These are phyloP conservation scores for Aureobasidium melanogenum DNA, from an alignment of 2,329 filamentous ascomycete species.

Conservation along the genomic window DNA sequence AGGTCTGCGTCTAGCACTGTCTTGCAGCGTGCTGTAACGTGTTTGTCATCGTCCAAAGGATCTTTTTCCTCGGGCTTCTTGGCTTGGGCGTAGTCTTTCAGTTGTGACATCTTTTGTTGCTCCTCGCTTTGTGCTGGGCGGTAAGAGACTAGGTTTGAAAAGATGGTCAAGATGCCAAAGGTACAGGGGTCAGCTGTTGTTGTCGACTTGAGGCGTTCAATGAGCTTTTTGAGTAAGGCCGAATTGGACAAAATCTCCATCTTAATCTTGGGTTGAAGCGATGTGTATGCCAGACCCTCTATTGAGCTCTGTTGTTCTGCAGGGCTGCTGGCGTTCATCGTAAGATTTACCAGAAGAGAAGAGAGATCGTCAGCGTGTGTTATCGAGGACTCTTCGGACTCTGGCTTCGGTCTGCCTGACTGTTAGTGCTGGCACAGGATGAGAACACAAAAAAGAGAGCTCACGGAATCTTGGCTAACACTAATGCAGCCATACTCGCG, in stretches of 20 bases:
- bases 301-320: constrained; percentile 56
- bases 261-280: constrained; percentile 75
- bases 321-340: constrained; percentile 46
- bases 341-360: constrained; percentile 52
- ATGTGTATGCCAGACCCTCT: constrained; percentile 87
- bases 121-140: constrained; percentile 73
- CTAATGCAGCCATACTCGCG: constrained; percentile 42
- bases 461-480: constrained; percentile 46
- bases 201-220: constrained; percentile 50
- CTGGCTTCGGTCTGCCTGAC: neutral
- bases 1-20: constrained; percentile 70
- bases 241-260: constrained; percentile 65
- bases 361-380: constrained; percentile 39
- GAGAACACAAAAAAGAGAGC: neutral
- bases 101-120: constrained; percentile 80
- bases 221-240: constrained; percentile 59
- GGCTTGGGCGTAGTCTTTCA: constrained; percentile 90
- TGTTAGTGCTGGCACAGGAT: neutral
- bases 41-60: constrained; percentile 64
- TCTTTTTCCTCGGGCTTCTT: constrained; percentile 55
- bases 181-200: constrained; percentile 33
- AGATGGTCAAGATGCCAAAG: constrained; percentile 78
- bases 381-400: constrained; percentile 12
- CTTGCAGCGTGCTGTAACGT: constrained; percentile 67
- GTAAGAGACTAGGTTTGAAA: constrained; percentile 78